Base-by-base conservation (phyloP, 352 stramenopile species). In the Phytophthora pini region DNA sequence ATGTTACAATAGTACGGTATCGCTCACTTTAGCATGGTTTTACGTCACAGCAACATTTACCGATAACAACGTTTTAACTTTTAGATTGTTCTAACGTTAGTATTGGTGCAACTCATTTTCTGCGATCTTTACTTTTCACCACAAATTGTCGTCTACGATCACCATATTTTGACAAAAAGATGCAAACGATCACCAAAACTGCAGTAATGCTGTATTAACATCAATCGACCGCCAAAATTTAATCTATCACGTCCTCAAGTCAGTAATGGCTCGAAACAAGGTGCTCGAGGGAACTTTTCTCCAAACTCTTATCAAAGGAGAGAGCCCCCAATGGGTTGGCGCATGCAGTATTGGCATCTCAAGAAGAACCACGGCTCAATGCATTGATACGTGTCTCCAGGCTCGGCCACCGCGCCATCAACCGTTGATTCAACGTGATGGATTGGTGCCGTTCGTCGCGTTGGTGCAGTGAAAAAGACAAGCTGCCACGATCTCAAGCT, bases 401-500 rank as follows among this genome's bases (percentile, higher is more conserved):
- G 27, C 27, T 31, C 5, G 1, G 31, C 12, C 31, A 11, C 31
- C 31, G 11, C 31, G 31, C 31, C 31, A 34, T 34, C 31, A 34
- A 12, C 7, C 31, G 31, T 34, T 34, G 31, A 34, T 34, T 34
- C 31, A 11, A 34, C 31, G 31, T 34, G 31, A 34, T 43, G 36
- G 36, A 43, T 5, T 17, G 17, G 12, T 9, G 31, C 7, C 38
- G 24, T 27, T 59, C 39, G 51, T 59, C 36, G 3, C 15, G 51
- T 50, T 38, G 39, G 22, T 47, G 38, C 26, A 4, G 51, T 58
- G 51, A 52, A 24, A 61, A 61, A 61, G 53, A 34, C 29, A 38
- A 17, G 40, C 11, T 27, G 17, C 29, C 39, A 46, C 44, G n/a
- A 60, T 49, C 52, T 27, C 27, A 38, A 29, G 17, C 36, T 43